Conservation (phyloP, 108 stramenopile genomes). For the Nitzschia sp. region DNA sequence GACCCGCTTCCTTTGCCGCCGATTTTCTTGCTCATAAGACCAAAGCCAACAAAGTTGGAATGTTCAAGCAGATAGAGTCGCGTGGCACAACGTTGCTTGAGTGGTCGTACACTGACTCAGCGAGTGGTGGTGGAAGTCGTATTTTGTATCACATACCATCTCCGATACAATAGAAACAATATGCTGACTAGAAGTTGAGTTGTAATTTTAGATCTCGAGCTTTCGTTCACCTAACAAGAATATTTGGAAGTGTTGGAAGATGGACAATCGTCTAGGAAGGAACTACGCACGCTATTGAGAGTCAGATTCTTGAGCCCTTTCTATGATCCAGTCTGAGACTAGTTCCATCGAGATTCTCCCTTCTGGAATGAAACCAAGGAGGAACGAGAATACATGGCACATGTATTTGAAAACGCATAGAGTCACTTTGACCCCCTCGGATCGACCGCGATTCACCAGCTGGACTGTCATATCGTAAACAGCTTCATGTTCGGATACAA, state of each 20-base stretch:
- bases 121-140: too few species aligned
- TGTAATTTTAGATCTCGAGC: too few species aligned
- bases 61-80: slow-evolving; percentile 67
- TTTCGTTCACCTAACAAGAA: too few species aligned
- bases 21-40: slow-evolving; percentile 75
- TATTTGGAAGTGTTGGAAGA: too few species aligned
- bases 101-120: too few species aligned
- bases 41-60: slow-evolving; percentile 56
- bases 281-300: too few species aligned
- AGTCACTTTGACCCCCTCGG: slow-evolving; percentile 56
- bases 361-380: slow-evolving; percentile 67
- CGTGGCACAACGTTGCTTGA: too few species aligned
- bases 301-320: slow-evolving; percentile 10
- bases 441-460: slow-evolving; percentile 52
- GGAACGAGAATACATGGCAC: slow-evolving; percentile 80
- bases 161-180: too few species aligned
- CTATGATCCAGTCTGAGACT: slow-evolving; percentile 65
- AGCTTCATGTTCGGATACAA: slow-evolving; percentile 77
- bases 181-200: too few species aligned
- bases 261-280: too few species aligned
- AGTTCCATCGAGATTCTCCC: slow-evolving; percentile 64
- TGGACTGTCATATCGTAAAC: slow-evolving; percentile 73
- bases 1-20: slow-evolving; percentile 58
- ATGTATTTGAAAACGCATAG: slow-evolving; percentile 77
- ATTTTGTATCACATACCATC: too few species aligned